Base-by-base conservation (phyloP, 345 rosid species). In the Aquilaria yunnanensis region DNA sequence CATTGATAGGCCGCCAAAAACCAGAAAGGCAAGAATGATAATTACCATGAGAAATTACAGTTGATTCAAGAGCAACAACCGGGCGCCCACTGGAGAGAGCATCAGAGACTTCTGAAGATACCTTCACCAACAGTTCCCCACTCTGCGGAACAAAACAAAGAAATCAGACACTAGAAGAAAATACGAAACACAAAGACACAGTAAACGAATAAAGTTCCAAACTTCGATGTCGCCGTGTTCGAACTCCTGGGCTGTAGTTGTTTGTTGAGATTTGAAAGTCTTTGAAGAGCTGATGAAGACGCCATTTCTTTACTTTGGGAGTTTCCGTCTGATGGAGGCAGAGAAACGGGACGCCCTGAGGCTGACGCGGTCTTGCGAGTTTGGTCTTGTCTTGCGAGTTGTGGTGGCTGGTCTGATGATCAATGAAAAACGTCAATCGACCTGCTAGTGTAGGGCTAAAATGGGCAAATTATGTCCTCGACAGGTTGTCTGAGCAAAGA, bases 21-120 rank as follows among this genome's bases (percentile, higher is more conserved):
- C 0, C 3, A 58, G 30, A 46, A 57, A n/a, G 13, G n/a, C 14
- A 23, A 37, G 7, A 37, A 37, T 37, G 12, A 61, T 32, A 46
- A 51, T 61, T 60, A 89, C 97, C 97, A 75, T 92, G 98, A 6
- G 97, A 89, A 67, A 92, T 92, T 9, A 92, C 85, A 53, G 96
- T 92, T 66, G 97, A 92, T 66, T 90, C 98, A 12, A 92, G 79
- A 51, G 98, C 97, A 50, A 92, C 90, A 69, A 87, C 88, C 2
- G 94, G 80, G 0, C 64, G 72, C 33, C 96, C 94, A 57, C 57
- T 50, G 2, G 79, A 77, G 67, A 93, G 54, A 60, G 97, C 98
- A 66, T 83, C 73, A 31, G 81, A 70, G 43, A 90, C 98, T 67
- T 87, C 74, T 6, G 85, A 77, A 52, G 92, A 87, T 50, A 87